Conservation (phyloP, 768 basidiomycete genomes). For the Calocybe cyanea region DNA sequence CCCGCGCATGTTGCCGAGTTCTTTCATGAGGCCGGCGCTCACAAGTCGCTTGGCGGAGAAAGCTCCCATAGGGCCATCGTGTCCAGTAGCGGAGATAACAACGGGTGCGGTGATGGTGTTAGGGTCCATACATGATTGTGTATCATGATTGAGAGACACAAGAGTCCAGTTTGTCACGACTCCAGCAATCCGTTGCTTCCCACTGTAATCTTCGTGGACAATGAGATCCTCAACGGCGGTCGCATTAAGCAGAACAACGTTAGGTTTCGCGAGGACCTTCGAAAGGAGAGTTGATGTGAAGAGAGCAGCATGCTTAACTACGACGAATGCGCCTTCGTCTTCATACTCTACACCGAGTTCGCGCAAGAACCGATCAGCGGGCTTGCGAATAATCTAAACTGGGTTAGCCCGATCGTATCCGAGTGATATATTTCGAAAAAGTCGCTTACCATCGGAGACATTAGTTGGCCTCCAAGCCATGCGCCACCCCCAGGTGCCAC, state of each 20-base stretch:
- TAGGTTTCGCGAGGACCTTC: conserved; percentile 64
- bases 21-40: conserved; percentile 67
- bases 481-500: conserved; percentile 79
- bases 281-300: conserved; percentile 78
- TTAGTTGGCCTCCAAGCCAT: conserved; percentile 76
- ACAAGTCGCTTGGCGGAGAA: conserved; percentile 79
- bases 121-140: conserved; percentile 76
- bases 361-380: conserved; percentile 65
- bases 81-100: conserved; percentile 68
- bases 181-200: conserved; percentile 47
- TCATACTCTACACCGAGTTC: conserved; percentile 72
- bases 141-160: conserved; percentile 61
- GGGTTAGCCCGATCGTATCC: no score
- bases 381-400: conserved; percentile 68
- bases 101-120: conserved; percentile 81
- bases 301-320: conserved; percentile 79
- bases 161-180: conserved; percentile 53
- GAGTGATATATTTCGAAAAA: no score
- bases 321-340: conserved; percentile 73
- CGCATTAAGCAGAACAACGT: conserved; percentile 73
- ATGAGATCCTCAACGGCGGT: conserved; percentile 82
- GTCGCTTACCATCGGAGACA: conserved; percentile 66
- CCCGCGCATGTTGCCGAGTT: conserved; percentile 76
- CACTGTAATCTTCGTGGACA: conserved; percentile 54
- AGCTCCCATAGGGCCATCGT: conserved; percentile 78